These are phyloP conservation scores for Alternaria ventricosa DNA, from an alignment of 2,329 filamentous ascomycete genomes.

Conservation along the genomic window DNA sequence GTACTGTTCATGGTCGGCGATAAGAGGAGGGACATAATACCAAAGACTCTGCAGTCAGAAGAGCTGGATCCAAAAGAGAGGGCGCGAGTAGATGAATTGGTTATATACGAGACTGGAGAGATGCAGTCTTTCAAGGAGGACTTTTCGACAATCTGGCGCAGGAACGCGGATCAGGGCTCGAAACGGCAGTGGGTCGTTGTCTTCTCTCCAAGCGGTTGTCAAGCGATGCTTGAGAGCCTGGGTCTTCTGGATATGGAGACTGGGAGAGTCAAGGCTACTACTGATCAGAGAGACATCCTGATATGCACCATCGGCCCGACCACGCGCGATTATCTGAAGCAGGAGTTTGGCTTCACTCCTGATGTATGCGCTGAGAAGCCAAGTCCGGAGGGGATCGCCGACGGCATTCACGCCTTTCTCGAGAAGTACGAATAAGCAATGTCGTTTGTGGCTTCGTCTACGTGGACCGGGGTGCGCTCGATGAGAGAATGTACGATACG, in stretches of 20 bases:
- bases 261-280: constrained; percentile 40
- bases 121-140: constrained; percentile 77
- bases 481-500: background rate
- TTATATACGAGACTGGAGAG: constrained; percentile 86
- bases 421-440: background rate
- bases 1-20: constrained; percentile 91
- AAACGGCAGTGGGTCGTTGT: constrained; percentile 74
- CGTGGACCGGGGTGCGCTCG: background rate
- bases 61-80: constrained; percentile 57
- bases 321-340: constrained; percentile 75
- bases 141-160: constrained; percentile 62
- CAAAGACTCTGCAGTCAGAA: constrained; percentile 72
- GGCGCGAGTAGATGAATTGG: constrained; percentile 76
- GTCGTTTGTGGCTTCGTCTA: background rate
- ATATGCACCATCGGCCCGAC: constrained; percentile 94
- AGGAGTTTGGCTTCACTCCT: constrained; percentile 70
- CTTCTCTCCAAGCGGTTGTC: constrained; percentile 68
- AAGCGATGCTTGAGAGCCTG: constrained; percentile 64
- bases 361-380: constrained; percentile 84
- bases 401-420: constrained; percentile 63
- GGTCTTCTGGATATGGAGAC: constrained; percentile 52
- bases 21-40: constrained; percentile 87
- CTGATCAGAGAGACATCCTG: constrained; percentile 57
- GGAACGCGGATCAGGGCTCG: constrained; percentile 48
- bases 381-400: constrained; percentile 77